phyloP scores from a whole-genome alignment of 306 rosid genomes.

The Pachyrhizus erosus region DNA sequence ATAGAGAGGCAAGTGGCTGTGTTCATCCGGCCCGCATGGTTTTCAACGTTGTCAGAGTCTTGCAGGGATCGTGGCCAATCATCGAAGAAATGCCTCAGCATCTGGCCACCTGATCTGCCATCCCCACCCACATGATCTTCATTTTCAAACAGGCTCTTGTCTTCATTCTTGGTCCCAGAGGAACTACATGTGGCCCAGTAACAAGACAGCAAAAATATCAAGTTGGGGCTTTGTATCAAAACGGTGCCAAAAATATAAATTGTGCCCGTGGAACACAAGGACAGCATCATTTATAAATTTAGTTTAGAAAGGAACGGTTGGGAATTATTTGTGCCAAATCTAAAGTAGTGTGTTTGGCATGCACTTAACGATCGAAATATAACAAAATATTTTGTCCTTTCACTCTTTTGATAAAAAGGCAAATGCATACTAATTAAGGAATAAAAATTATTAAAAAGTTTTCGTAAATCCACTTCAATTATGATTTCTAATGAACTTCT shows the following conservation, averaged over 20 bases:
- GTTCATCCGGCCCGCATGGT: constrained; percentile 44
- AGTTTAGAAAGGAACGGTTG: constrained; percentile 46
- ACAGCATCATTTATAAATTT: constrained; percentile 17
- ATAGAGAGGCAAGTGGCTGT: constrained; percentile 74
- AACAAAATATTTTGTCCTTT: background rate
- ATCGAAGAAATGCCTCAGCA: constrained; percentile 90
- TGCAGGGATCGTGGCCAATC: constrained; percentile 89
- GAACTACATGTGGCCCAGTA: constrained; percentile 47
- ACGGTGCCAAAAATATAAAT: background rate
- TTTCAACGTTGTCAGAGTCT: constrained; percentile 55
- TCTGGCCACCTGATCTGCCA: constrained; percentile 66
- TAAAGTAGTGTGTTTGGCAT: background rate
- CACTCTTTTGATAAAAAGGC: background rate
- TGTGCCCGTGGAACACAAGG: constrained; percentile 12
- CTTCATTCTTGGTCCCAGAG: constrained; percentile 57
- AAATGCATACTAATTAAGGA: background rate
- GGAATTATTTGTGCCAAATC: constrained; percentile 46
- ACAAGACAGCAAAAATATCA: constrained; percentile 34
- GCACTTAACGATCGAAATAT: background rate
- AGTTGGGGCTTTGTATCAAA: background rate
- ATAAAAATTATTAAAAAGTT: background rate
- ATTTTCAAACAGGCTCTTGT: constrained; percentile 45
- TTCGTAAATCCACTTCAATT: background rate
- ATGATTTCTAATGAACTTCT: background rate
- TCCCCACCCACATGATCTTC: constrained; percentile 54